Evolutionary conservation across 2,329 filamentous ascomycete genomes (phyloP), one percentile per base, ranked within the genome.

Genomic region (Claviceps monticola): DNA sequence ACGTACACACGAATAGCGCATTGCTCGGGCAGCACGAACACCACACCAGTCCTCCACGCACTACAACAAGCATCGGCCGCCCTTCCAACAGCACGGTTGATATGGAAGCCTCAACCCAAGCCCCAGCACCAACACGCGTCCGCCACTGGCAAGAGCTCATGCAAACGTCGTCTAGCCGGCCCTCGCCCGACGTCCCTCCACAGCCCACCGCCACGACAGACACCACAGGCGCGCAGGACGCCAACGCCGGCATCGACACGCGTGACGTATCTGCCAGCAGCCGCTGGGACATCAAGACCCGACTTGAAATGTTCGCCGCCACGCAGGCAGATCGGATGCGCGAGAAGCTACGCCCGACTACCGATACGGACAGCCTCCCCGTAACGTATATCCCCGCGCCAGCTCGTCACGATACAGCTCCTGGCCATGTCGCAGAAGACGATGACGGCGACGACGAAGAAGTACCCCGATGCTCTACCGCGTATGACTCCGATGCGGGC

Each of bases 371-470:
- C 19, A 74, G 72, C 54, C 65, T 83, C 17, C 78, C 79, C 1
- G 73, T 80, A 1, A 79, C 71, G 17, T 73, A 82, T 7, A 82
- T 84, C 14, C 80, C 80, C 2, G 79, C 80, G 1, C 80, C 80
- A 17, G 72, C 74, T 38, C 72, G 80, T n/a, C 69, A 72, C 53
- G 78, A 79, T 5, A 72, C 74, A 0, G 75, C 77, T 46, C 62
- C 82, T 4, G 73, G 74, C n/a, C 71, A 75, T 51, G 68, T 82
- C 7, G 63, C 80, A 2, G 76, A 80, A 53, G 78, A 82, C 54
- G 75, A 79, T 2, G 76, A 80, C 53, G 78, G 82, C 54, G 75
- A 79, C 52, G 71, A 79, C 52, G 71, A 79, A 36, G 48, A 21
- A 21, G 21, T 48, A 34, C 11, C 46, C 26, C 47, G 50, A 34